Conservation (phyloP, 129 eudicot species). For the Sambucus nigra region DNA sequence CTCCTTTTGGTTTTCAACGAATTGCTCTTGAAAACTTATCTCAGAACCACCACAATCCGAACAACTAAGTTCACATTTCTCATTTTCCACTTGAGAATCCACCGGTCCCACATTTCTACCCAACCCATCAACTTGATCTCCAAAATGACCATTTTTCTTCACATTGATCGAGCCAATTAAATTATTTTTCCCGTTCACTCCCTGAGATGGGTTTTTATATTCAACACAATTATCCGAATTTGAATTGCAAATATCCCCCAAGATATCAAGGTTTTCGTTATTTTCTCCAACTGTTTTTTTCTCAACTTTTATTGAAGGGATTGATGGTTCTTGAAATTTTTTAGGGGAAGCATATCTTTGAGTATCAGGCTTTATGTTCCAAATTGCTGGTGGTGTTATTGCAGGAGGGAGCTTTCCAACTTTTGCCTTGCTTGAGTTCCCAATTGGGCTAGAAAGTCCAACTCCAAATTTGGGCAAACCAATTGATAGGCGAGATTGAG, state of each 20-base stretch:
- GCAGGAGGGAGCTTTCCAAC: too few relatives aligned
- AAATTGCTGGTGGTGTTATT: too few relatives aligned
- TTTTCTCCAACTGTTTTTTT: background rate
- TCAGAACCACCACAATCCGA: background rate
- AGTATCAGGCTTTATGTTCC: conserved; percentile 24
- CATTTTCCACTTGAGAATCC: too few relatives aligned
- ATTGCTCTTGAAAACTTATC: background rate
- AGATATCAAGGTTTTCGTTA: background rate
- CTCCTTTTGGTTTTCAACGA: conserved; percentile 6
- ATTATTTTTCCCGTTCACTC: too few relatives aligned
- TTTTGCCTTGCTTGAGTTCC: conserved; percentile 6
- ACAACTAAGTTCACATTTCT: conserved; percentile 3
- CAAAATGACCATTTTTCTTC: background rate
- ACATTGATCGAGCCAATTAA: background rate
- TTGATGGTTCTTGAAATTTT: conserved; percentile 22
- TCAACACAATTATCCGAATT: too few relatives aligned
- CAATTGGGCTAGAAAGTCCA: conserved; percentile 5
- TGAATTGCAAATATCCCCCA: background rate
- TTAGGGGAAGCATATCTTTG: conserved; percentile 13
- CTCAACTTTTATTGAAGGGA: conserved; percentile 8
- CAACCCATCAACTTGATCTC: background rate
- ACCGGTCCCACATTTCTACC: background rate
- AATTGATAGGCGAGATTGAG: conserved; percentile 11
- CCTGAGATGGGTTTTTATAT: too few relatives aligned
- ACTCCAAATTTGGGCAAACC: conserved; percentile 9